Evolutionary conservation across 192 early-diverging fungal genomes (phyloP).

Genomic region (Backusella sp.): DNA sequence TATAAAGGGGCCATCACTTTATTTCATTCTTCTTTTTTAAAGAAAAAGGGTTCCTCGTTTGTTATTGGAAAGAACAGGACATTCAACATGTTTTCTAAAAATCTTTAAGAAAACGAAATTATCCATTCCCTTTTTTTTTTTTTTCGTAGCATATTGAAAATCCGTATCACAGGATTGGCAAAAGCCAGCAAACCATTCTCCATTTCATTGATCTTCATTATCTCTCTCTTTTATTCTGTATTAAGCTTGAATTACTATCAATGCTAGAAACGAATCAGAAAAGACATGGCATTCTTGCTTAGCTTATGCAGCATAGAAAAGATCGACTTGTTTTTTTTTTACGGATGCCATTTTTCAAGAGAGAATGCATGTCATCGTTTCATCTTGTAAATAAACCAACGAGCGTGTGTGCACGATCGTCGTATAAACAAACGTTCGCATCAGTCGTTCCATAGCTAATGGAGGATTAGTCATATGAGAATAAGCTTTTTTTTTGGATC

Average conservation of each 20-base stretch:
- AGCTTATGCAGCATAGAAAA: neutral
- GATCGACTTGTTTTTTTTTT: no score
- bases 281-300: no score
- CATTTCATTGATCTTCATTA: neutral
- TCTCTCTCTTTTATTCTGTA: neutral
- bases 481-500: no score
- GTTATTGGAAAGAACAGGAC: no score
- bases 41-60: no score
- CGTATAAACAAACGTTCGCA: no score
- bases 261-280: neutral
- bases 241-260: neutral
- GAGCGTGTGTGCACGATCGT: no score
- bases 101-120: neutral
- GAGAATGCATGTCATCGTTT: neutral
- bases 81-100: neutral
- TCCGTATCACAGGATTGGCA: neutral
- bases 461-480: no score
- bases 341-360: neutral
- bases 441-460: no score
- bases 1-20: neutral
- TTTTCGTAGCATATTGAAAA: constrained; percentile 8
- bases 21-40: no score
- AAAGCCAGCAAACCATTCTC: neutral
- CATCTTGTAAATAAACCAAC: neutral
- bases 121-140: neutral